phyloP scores from a whole-genome alignment of 2,329 filamentous ascomycete genomes.

The Aureobasidium sp. region DNA sequence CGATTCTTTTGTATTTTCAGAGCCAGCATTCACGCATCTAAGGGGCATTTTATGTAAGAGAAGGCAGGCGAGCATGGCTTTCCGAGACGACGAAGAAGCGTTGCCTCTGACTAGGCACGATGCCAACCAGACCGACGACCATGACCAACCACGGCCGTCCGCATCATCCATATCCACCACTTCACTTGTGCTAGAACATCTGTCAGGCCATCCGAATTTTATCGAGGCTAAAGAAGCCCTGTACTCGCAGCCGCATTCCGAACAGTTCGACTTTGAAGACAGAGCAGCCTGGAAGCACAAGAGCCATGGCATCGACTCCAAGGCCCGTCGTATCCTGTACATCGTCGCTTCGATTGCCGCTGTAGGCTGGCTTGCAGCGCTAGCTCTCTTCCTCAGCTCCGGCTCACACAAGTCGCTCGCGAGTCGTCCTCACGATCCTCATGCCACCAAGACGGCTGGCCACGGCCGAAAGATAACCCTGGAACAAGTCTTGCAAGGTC shows the following conservation, averaged over 20 bases:
- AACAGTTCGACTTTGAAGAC: conserved; percentile 45
- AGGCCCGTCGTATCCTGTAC: conserved; percentile 55
- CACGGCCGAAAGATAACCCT: conserved; percentile 66
- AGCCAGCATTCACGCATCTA: background rate
- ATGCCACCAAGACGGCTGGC: conserved; percentile 53
- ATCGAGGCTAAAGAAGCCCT: conserved; percentile 40
- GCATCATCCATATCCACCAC: conserved; percentile 74
- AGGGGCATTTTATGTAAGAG: background rate
- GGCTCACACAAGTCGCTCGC: conserved; percentile 60
- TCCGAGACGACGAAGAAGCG: conserved; percentile 35
- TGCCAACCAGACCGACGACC: conserved; percentile 24
- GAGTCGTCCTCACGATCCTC: conserved; percentile 58
- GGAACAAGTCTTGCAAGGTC: conserved; percentile 58
- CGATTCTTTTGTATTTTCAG: background rate
- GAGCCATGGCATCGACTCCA: conserved; percentile 49
- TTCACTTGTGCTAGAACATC: conserved; percentile 70
- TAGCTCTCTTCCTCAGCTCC: conserved; percentile 57
- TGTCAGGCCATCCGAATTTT: conserved; percentile 47
- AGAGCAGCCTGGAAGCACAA: conserved; percentile 37
- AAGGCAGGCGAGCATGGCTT: background rate
- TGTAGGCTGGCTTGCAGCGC: conserved; percentile 59
- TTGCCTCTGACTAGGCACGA: conserved; percentile 35
- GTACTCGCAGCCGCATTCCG: conserved; percentile 28
- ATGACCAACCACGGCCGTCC: conserved; percentile 42
- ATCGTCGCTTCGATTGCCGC: conserved; percentile 54